These are phyloP conservation scores for Extremus antarcticus DNA, from an alignment of 495 filamentous ascomycete genomes.

Conservation along the genomic window DNA sequence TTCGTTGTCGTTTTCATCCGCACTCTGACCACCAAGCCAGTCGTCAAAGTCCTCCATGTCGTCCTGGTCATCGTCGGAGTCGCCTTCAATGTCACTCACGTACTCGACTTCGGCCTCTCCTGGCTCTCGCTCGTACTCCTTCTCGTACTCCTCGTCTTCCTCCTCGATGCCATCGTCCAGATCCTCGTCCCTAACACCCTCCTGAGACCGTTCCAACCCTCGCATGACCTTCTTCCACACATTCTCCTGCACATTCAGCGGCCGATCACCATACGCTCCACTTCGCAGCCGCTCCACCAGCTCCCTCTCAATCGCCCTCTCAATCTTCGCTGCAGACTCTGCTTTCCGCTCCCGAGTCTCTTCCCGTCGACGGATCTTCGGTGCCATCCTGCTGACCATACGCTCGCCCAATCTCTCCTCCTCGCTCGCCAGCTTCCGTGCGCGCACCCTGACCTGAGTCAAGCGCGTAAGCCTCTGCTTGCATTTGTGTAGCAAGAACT, in stretches of 20 bases:
- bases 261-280: constrained; percentile 89
- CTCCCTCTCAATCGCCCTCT: constrained; percentile 91
- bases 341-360: constrained; percentile 90
- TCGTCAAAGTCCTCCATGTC: constrained; percentile 64
- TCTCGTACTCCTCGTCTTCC: constrained; percentile 61
- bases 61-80: constrained; percentile 39
- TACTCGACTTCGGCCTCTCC: constrained; percentile 69
- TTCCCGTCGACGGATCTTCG: constrained; percentile 82
- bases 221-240: constrained; percentile 97
- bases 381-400: constrained; percentile 79
- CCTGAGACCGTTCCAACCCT: constrained; percentile 75
- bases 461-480: constrained; percentile 92
- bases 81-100: constrained; percentile 54
- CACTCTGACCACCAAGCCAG: constrained; percentile 56
- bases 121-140: constrained; percentile 48
- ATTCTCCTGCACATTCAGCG: constrained; percentile 81
- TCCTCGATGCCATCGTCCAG: constrained; percentile 76
- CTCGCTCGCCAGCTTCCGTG: constrained; percentile 71
- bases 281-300: constrained; percentile 82
- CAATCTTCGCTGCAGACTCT: constrained; percentile 84
- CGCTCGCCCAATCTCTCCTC: constrained; percentile 85
- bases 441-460: constrained; percentile 84
- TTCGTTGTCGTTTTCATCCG: constrained; percentile 26
- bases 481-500: constrained; percentile 91
- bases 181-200: constrained; percentile 77